Percentiles rank a stretch among this genome's conserved stretches.
phyloP scores from a whole-genome alignment of 768 basidiomycete species.

The Lentinula guzmanii region DNA sequence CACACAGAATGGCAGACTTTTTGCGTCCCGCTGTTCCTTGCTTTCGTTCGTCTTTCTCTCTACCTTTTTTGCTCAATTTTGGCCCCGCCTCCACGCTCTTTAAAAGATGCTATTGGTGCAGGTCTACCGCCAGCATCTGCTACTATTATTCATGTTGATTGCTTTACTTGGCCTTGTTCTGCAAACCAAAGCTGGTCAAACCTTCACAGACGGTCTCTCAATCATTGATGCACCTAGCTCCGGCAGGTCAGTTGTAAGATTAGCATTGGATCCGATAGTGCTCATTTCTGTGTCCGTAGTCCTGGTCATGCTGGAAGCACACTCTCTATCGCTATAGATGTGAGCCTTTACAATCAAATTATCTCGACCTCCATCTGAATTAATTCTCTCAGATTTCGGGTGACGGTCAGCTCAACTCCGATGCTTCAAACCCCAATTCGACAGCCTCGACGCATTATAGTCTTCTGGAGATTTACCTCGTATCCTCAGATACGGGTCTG shows the following conservation, averaged over 20 bases:
- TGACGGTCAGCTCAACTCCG: conserved; percentile 33
- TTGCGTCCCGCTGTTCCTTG: neutral
- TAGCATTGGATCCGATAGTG: conserved; percentile 14
- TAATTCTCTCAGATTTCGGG: conserved; percentile 31
- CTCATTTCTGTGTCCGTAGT: conserved; percentile 16
- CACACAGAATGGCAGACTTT: neutral
- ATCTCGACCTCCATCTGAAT: neutral
- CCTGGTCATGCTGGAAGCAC: conserved; percentile 17
- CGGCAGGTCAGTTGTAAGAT: conserved; percentile 8
- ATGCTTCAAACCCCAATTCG: conserved; percentile 27
- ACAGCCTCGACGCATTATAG: conserved; percentile 28
- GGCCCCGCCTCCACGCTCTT: neutral
- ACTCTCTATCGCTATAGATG: conserved; percentile 29
- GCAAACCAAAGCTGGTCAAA: conserved; percentile 19
- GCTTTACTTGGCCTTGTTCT: conserved; percentile 1
- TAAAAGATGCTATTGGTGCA: conserved; percentile 13
- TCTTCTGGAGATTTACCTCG: conserved; percentile 34
- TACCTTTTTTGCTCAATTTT: neutral
- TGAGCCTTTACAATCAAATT: conserved; percentile 7
- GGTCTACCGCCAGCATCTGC: conserved; percentile 10
- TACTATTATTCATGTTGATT: neutral
- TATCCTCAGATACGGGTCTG: conserved; percentile 28
- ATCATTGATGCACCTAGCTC: conserved; percentile 22
- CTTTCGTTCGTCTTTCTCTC: neutral
- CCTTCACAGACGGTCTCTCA: conserved; percentile 24